These are phyloP conservation scores for Hypomontagnella submonticulosa DNA, from an alignment of 495 filamentous ascomycete species.

Conservation along the genomic window DNA sequence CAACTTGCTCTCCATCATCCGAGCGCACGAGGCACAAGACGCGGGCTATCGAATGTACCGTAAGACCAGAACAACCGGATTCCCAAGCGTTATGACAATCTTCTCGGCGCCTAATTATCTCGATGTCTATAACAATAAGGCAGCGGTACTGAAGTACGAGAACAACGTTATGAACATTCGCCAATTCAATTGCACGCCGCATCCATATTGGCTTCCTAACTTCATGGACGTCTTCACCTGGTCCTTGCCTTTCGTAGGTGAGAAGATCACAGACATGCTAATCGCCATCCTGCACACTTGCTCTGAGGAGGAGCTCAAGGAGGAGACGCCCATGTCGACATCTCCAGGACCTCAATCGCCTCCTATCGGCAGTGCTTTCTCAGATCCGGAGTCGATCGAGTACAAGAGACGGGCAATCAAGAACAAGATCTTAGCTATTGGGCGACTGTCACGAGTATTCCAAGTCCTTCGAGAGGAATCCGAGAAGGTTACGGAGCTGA, in stretches of 20 bases:
- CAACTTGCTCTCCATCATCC: conserved; percentile 95
- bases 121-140: conserved; percentile 99
- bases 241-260: conserved; percentile 97
- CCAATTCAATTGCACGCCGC: conserved; percentile 99
- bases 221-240: conserved; percentile 99
- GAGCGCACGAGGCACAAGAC: conserved; percentile 98
- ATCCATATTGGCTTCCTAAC: conserved; percentile 99
- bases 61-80: conserved; percentile 96
- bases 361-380: conserved; percentile 60
- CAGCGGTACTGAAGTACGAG: conserved; percentile 97
- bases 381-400: conserved; percentile 85
- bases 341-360: conserved; percentile 77
- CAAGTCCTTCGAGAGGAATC: conserved; percentile 98
- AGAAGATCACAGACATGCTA: conserved; percentile 99
- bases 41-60: conserved; percentile 99
- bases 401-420: conserved; percentile 96
- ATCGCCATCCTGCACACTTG: conserved; percentile 98
- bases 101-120: conserved; percentile 99
- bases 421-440: conserved; percentile 99
- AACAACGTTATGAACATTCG: conserved; percentile 99
- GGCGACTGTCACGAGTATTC: conserved; percentile 96
- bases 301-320: conserved; percentile 94
- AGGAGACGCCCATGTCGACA: conserved; percentile 71
- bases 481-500: conserved; percentile 95
- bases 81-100: conserved; percentile 99